Percentiles rank a stretch among this genome's conserved stretches.
These are phyloP conservation scores for Cordyceps militaris DNA, from an alignment of 2,329 filamentous ascomycete genomes.

Conservation along the genomic window DNA sequence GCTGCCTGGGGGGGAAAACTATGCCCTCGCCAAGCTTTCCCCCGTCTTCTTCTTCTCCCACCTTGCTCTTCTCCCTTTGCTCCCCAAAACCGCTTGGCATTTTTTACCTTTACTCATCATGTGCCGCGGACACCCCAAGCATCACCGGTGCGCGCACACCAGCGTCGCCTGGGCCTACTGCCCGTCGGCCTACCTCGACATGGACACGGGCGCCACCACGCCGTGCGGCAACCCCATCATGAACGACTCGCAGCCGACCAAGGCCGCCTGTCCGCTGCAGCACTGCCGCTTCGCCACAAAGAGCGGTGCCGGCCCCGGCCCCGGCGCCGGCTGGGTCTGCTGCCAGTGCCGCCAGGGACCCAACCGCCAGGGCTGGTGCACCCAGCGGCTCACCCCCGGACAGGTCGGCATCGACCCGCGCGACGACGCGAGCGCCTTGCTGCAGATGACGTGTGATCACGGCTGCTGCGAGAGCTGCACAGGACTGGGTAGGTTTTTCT, in stretches of 20 bases:
- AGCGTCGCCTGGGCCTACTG: constrained; percentile 51
- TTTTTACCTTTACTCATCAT: constrained; percentile 24
- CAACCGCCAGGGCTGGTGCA: constrained; percentile 48
- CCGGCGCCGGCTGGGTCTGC: constrained; percentile 42
- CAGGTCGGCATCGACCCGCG: background rate
- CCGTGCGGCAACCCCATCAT: constrained; percentile 43
- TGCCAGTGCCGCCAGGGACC: constrained; percentile 45
- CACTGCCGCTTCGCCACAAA: constrained; percentile 45
- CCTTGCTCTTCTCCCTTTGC: background rate
- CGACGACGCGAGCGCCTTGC: background rate
- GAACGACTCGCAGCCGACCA: constrained; percentile 34
- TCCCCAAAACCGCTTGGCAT: too few relatives aligned
- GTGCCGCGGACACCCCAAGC: constrained; percentile 48
- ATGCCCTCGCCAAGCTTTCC: background rate
- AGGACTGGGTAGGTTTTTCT: background rate
- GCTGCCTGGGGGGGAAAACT: background rate
- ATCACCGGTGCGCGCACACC: constrained; percentile 46
- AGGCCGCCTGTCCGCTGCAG: constrained; percentile 39
- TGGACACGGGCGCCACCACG: constrained; percentile 41
- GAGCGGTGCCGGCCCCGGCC: constrained; percentile 18
- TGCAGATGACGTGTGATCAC: constrained; percentile 11
- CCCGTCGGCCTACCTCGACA: constrained; percentile 37
- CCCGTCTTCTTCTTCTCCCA: background rate
- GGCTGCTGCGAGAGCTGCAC: constrained; percentile 8
- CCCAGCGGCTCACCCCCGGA: constrained; percentile 22